These are phyloP conservation scores for Cyberlindnera subsufficiens DNA, from an alignment of 805 yeast species.

Conservation along the genomic window DNA sequence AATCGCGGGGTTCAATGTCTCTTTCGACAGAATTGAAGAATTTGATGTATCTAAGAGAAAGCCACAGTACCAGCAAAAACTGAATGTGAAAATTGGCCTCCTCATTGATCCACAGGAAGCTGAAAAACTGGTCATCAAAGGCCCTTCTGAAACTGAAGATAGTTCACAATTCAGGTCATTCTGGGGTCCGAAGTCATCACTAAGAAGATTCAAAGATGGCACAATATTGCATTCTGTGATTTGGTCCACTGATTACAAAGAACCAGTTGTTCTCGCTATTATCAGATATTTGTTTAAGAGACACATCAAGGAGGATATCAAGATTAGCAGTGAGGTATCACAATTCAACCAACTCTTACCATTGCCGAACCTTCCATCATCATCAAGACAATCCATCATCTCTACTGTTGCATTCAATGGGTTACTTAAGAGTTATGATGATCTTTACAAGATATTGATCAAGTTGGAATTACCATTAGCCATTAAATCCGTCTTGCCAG, in stretches of 20 bases:
- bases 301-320: conserved; percentile 47
- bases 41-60: conserved; percentile 46
- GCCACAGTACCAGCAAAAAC: conserved; percentile 29
- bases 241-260: conserved; percentile 58
- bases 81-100: conserved; percentile 51
- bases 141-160: conserved; percentile 61
- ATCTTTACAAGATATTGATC: conserved; percentile 45
- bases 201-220: conserved; percentile 92
- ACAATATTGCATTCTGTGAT: conserved; percentile 85
- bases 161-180: conserved; percentile 69
- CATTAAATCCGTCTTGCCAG: conserved; percentile 66
- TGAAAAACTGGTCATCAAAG: conserved; percentile 81
- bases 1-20: conserved; percentile 30
- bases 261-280: conserved; percentile 62
- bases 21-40: conserved; percentile 22
- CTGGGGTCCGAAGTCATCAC: conserved; percentile 85
- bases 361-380: conserved; percentile 52
- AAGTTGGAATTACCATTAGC: conserved; percentile 58
- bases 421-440: conserved; percentile 50
- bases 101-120: conserved; percentile 63
- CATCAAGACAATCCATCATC: conserved; percentile 45
- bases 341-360: conserved; percentile 51
- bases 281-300: conserved; percentile 54
- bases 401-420: conserved; percentile 37
- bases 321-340: conserved; percentile 30